Percentiles rank a stretch among this genome's conserved stretches.
Conservation (phyloP, 1,284 basidiomycete genomes). For the Schizophyllum amplum region DNA sequence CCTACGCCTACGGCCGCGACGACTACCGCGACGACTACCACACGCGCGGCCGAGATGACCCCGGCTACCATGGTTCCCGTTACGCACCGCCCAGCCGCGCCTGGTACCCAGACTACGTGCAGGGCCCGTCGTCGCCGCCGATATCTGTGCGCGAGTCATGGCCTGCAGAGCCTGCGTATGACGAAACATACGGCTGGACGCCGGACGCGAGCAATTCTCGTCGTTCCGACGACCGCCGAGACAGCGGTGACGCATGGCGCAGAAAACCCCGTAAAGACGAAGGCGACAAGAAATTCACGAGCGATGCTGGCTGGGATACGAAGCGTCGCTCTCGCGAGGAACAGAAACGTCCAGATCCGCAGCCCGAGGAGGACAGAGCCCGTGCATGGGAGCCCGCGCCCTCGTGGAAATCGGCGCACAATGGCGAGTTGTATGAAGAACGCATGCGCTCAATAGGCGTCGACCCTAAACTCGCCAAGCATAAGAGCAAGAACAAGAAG, state of each 20-base stretch:
- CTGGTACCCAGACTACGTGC: background rate
- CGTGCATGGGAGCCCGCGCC: conserved; percentile 61
- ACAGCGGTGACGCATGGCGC: conserved; percentile 20
- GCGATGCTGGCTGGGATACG: conserved; percentile 37
- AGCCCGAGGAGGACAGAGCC: conserved; percentile 29
- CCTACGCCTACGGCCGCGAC: background rate
- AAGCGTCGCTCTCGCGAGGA: conserved; percentile 22
- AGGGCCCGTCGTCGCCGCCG: background rate
- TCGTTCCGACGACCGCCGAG: conserved; percentile 2
- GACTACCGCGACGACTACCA: background rate
- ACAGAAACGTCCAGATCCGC: conserved; percentile 20
- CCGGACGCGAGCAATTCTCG: background rate
- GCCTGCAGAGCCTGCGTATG: background rate
- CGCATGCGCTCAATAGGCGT: conserved; percentile 28
- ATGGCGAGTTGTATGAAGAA: conserved; percentile 19
- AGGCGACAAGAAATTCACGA: conserved; percentile 25
- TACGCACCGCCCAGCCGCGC: background rate
- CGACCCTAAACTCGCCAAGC: conserved; percentile 12
- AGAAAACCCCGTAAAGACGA: conserved; percentile 29
- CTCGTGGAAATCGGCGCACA: conserved; percentile 39
- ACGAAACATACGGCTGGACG: background rate
- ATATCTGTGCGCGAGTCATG: background rate
- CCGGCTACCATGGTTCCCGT: background rate
- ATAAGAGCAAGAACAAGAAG: conserved; percentile 22
- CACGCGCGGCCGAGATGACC: background rate